Evolutionary conservation across 176 grass and related monocot genomes (phyloP).

Genomic region (Juncus effusus): DNA sequence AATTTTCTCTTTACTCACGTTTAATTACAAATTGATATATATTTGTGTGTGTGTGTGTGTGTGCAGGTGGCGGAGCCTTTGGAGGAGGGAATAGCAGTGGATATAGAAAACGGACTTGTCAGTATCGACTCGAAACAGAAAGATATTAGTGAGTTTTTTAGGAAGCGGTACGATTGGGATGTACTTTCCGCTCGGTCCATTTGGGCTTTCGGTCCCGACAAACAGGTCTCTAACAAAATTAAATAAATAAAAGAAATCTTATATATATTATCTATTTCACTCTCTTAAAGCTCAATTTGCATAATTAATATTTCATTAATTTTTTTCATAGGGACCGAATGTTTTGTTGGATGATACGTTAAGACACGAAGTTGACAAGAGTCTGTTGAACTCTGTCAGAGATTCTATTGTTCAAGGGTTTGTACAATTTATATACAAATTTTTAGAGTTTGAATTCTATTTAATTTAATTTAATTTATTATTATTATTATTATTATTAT

Average conservation of each 20-base stretch:
- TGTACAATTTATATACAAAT: conserved; percentile 20
- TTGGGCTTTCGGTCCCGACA: conserved; percentile 95
- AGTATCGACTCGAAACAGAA: conserved; percentile 88
- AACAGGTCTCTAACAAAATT: conserved; percentile 48
- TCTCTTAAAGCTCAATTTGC: not conserved
- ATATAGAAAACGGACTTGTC: conserved; percentile 95
- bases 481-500: conserved; percentile 2
- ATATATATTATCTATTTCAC: not conserved
- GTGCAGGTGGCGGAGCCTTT: conserved; percentile 82
- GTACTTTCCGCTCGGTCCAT: conserved; percentile 94
- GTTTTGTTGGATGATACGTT: conserved; percentile 92
- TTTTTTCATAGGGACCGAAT: conserved; percentile 62
- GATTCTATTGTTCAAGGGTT: conserved; percentile 99
- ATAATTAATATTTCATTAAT: not conserved
- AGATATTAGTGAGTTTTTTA: conserved; percentile 97
- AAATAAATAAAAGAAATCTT: not conserved
- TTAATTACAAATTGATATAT: not conserved
- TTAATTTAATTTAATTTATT: not conserved
- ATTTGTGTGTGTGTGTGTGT: not conserved
- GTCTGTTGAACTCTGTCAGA: conserved; percentile 79
- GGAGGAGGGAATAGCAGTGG: conserved; percentile 89
- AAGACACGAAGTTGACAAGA: conserved; percentile 92
- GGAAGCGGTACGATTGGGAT: conserved; percentile 96
- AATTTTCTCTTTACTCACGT: conserved; percentile 12
- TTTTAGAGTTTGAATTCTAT: not conserved